Conservation (phyloP, 2,329 filamentous ascomycete genomes). For the Trichoderma afroharzianum region DNA sequence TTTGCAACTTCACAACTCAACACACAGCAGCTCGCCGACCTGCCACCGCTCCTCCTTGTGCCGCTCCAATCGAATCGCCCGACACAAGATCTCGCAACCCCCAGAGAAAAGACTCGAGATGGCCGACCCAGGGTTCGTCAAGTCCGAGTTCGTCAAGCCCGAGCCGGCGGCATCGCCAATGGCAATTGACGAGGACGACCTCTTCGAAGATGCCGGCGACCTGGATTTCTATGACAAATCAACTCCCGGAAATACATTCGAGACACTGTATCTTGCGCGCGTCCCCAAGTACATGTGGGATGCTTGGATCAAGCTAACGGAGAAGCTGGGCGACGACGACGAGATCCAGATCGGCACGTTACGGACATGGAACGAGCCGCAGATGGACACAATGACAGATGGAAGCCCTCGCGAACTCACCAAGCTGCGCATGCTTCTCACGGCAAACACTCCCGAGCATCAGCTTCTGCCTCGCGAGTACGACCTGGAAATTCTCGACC, state of each 20-base stretch:
- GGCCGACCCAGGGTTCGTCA: conserved; percentile 39
- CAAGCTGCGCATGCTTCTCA: conserved; percentile 61
- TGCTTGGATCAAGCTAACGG: conserved; percentile 57
- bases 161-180: conserved; percentile 46
- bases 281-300: conserved; percentile 79
- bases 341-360: conserved; percentile 80
- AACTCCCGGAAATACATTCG: conserved; percentile 36
- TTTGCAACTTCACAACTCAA: not conserved
- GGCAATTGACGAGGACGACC: conserved; percentile 59
- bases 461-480: conserved; percentile 83
- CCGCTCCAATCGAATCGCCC: not conserved
- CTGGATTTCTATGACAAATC: conserved; percentile 53
- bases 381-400: conserved; percentile 50
- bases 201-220: conserved; percentile 59
- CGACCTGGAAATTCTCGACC: conserved; percentile 64
- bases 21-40: not conserved
- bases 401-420: conserved; percentile 33
- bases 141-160: conserved; percentile 30
- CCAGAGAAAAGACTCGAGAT: conserved; percentile 23
- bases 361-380: conserved; percentile 53
- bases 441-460: conserved; percentile 62
- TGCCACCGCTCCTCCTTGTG: not conserved
- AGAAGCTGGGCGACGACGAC: conserved; percentile 70
- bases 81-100: not conserved
- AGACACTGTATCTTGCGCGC: conserved; percentile 66